Conservation (phyloP, 2,329 filamentous ascomycete species). For the Xylaria sp. region DNA sequence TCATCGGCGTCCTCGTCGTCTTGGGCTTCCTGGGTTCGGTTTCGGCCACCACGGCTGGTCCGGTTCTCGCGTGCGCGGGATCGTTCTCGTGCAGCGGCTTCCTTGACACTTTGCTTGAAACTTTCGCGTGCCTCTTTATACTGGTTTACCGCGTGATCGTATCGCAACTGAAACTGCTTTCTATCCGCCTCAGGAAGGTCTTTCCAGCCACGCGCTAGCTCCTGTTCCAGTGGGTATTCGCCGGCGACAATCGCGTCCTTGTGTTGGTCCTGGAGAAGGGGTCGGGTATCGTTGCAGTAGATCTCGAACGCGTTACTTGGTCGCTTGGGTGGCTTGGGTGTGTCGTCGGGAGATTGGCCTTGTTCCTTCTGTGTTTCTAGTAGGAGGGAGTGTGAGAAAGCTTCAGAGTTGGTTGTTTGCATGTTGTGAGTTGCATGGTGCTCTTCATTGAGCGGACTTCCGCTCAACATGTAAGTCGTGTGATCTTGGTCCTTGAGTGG, state of each 20-base stretch:
- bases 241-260: slow-evolving; percentile 36
- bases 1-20: slow-evolving; percentile 28
- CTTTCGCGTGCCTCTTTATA: slow-evolving; percentile 42
- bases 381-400: slow-evolving; percentile 46
- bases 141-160: slow-evolving; percentile 36
- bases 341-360: slow-evolving; percentile 36
- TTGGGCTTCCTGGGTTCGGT: slow-evolving; percentile 26
- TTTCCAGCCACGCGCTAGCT: slow-evolving; percentile 51
- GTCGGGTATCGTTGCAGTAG: slow-evolving; percentile 48
- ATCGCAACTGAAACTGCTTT: slow-evolving; percentile 44
- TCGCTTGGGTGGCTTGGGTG: slow-evolving; percentile 38
- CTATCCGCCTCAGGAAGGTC: slow-evolving; percentile 45
- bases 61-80: slow-evolving; percentile 23
- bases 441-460: slow-evolving; percentile 42
- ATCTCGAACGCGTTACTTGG: slow-evolving; percentile 49
- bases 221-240: slow-evolving; percentile 45
- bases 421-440: slow-evolving; percentile 34
- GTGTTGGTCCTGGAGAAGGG: slow-evolving; percentile 40
- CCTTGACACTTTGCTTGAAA: slow-evolving; percentile 32
- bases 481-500: too few species aligned
- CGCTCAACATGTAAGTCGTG: slow-evolving; percentile 29
- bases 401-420: slow-evolving; percentile 47
- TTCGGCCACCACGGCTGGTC: slow-evolving; percentile 21
- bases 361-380: slow-evolving; percentile 35
- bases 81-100: slow-evolving; percentile 28